These are phyloP conservation scores for Aureobasidium musti DNA, from an alignment of 2,329 filamentous ascomycete species.

Conservation along the genomic window DNA sequence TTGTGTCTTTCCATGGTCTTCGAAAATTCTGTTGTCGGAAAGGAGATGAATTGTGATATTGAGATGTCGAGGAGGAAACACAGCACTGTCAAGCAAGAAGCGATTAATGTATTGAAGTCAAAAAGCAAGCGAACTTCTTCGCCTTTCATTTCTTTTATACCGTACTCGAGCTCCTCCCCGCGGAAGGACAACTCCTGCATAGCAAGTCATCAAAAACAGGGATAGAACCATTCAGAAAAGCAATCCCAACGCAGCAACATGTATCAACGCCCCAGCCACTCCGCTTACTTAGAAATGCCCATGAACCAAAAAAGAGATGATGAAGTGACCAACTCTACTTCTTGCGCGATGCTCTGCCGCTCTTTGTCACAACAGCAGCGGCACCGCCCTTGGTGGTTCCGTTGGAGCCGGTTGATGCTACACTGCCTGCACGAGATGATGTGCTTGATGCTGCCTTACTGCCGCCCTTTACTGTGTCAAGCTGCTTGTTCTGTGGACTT, in stretches of 20 bases:
- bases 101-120: not conserved
- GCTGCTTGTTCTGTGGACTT: conserved; percentile 76
- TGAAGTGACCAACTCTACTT: conserved; percentile 21
- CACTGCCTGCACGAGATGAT: conserved; percentile 84
- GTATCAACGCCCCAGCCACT: conserved; percentile 15
- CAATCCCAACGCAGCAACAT: conserved; percentile 12
- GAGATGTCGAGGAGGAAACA: too few relatives aligned
- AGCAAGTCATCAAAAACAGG: conserved; percentile 21
- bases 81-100: not conserved
- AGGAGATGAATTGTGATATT: too few relatives aligned
- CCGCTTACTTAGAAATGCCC: conserved; percentile 16
- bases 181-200: conserved; percentile 5
- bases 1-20: too few relatives aligned
- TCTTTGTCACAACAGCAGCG: conserved; percentile 20
- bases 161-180: not conserved
- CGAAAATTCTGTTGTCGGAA: too few relatives aligned
- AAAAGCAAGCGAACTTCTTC: conserved; percentile 1
- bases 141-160: conserved; percentile 16
- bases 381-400: conserved; percentile 45
- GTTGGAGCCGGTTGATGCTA: conserved; percentile 70
- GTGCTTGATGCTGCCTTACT: conserved; percentile 75
- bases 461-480: conserved; percentile 79
- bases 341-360: conserved; percentile 26
- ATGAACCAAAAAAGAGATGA: conserved; percentile 5
- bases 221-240: conserved; percentile 14